phyloP scores from a whole-genome alignment of 768 basidiomycete genomes.

The Agaricus subrufescens region DNA sequence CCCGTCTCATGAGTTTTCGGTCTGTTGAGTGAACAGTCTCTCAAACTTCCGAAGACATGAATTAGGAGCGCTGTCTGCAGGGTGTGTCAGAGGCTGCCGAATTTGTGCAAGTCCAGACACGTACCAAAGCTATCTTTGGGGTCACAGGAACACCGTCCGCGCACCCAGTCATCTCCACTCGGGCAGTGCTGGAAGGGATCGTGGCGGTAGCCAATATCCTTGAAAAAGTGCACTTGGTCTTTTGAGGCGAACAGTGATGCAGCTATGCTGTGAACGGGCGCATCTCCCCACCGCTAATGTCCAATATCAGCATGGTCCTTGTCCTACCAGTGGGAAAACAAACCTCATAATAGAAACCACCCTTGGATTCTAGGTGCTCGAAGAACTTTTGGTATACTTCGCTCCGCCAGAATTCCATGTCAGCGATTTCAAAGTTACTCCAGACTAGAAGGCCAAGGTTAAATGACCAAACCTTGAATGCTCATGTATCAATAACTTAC shows the following conservation, averaged over 20 bases:
- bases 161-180: slow-evolving; percentile 45
- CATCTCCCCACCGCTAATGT: slow-evolving; percentile 75
- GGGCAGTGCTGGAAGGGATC: slow-evolving; percentile 79
- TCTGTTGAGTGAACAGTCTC: slow-evolving; percentile 23
- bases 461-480: background rate
- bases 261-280: slow-evolving; percentile 72
- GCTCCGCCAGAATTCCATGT: slow-evolving; percentile 84
- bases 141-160: slow-evolving; percentile 70
- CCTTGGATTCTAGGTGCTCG: slow-evolving; percentile 71
- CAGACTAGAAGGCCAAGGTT: slow-evolving; percentile 46
- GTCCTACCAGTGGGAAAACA: slow-evolving; percentile 11
- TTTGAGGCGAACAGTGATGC: slow-evolving; percentile 70
- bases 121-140: slow-evolving; percentile 65
- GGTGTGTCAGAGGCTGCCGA: background rate
- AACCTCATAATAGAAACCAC: slow-evolving; percentile 92
- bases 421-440: slow-evolving; percentile 91
- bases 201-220: slow-evolving; percentile 82
- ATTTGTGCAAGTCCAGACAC: slow-evolving; percentile 15
- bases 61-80: slow-evolving; percentile 34
- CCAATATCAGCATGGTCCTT: background rate
- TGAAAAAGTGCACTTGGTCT: slow-evolving; percentile 78
- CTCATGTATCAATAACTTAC: slow-evolving; percentile 26
- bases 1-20: background rate
- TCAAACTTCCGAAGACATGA: slow-evolving; percentile 38
- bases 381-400: slow-evolving; percentile 85